These are phyloP conservation scores for Styphnolobium japonicum DNA, from an alignment of 306 rosid genomes.

Conservation along the genomic window DNA sequence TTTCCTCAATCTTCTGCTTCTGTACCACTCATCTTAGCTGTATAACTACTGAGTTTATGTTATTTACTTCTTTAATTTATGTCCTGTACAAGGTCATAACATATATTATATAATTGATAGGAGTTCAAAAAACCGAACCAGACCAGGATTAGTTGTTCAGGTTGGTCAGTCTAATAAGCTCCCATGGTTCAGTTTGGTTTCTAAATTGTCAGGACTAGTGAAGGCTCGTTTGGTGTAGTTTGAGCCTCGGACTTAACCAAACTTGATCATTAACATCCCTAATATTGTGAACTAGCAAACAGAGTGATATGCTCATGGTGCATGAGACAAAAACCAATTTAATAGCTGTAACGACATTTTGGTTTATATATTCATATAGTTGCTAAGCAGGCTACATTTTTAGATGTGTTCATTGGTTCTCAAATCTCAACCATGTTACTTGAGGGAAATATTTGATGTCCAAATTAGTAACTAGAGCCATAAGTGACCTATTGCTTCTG, in stretches of 20 bases:
- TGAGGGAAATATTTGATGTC: not conserved
- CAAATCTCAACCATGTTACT: not conserved
- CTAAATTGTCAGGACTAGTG: not conserved
- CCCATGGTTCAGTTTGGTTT: not conserved
- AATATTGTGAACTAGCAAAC: not conserved
- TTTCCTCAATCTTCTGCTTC: not conserved
- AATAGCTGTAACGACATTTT: not conserved
- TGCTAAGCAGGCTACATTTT: constrained; percentile 1
- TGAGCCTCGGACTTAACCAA: not conserved
- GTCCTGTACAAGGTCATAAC: not conserved
- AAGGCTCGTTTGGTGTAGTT: not conserved
- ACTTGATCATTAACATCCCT: not conserved
- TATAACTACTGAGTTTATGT: not conserved
- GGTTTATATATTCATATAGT: not conserved
- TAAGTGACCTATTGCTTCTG: not conserved
- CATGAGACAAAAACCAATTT: not conserved
- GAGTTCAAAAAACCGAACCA: not conserved
- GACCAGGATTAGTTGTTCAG: not conserved
- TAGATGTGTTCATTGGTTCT: constrained; percentile 18
- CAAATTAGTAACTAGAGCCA: constrained; percentile 1
- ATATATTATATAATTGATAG: not conserved
- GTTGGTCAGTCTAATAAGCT: not conserved
- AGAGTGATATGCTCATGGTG: not conserved
- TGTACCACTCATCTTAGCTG: not conserved
- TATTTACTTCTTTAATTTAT: not conserved